These are phyloP conservation scores for Heritiera fomes DNA, from an alignment of 345 rosid species.

Conservation along the genomic window DNA sequence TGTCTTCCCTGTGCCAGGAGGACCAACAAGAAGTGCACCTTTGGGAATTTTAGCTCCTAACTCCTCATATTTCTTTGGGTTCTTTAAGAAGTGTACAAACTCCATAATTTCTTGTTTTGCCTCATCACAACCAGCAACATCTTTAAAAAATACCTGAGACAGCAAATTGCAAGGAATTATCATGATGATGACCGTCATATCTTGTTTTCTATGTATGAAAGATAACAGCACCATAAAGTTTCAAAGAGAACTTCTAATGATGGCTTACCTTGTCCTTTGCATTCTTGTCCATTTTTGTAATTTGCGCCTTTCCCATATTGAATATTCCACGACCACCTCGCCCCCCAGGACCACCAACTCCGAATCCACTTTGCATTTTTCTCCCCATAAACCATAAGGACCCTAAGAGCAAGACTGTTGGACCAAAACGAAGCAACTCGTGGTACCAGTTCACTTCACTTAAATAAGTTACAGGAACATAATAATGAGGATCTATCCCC, in stretches of 20 bases:
- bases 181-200: not conserved
- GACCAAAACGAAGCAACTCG: slow-evolving; percentile 44
- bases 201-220: not conserved
- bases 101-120: slow-evolving; percentile 61
- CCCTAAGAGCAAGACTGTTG: slow-evolving; percentile 39
- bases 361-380: slow-evolving; percentile 42
- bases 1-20: slow-evolving; percentile 61
- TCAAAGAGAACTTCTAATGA: not conserved
- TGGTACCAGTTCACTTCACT: slow-evolving; percentile 42
- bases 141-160: slow-evolving; percentile 50
- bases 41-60: slow-evolving; percentile 58
- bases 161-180: slow-evolving; percentile 17
- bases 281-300: slow-evolving; percentile 50
- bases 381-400: slow-evolving; percentile 39
- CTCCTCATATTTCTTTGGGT: slow-evolving; percentile 53
- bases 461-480: slow-evolving; percentile 43
- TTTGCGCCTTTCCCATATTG: slow-evolving; percentile 48
- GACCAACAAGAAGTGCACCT: slow-evolving; percentile 59
- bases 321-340: slow-evolving; percentile 48
- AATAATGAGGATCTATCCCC: slow-evolving; percentile 47
- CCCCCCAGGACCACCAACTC: slow-evolving; percentile 51
- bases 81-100: slow-evolving; percentile 63
- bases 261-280: slow-evolving; percentile 46
- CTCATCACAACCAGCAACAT: slow-evolving; percentile 64
- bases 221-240: slow-evolving; percentile 8